These are phyloP conservation scores for Pseudogymnoascus verrucosus DNA, from an alignment of 2,329 filamentous ascomycete species.

Conservation along the genomic window DNA sequence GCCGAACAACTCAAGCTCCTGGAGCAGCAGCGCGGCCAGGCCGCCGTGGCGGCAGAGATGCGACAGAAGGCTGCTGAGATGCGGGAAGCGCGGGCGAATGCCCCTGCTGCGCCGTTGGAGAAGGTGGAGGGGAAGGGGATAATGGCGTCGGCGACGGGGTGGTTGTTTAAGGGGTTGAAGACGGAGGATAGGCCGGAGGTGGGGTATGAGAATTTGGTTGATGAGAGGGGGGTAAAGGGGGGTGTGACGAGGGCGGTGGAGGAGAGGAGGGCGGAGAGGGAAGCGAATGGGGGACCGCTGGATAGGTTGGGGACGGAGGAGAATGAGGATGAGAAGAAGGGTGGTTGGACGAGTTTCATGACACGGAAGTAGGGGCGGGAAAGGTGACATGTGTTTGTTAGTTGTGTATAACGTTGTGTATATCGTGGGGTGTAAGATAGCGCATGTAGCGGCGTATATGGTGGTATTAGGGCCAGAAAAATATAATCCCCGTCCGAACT, in stretches of 20 bases:
- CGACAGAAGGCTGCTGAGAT: not conserved
- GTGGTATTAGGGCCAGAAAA: not conserved
- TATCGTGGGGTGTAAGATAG: not conserved
- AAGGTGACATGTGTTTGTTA: not conserved
- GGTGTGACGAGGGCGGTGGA: not conserved
- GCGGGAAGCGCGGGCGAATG: conserved; percentile 11
- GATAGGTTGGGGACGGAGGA: conserved; percentile 23
- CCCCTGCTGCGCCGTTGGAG: conserved; percentile 14
- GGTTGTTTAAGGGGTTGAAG: conserved; percentile 28
- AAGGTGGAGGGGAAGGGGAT: conserved; percentile 25
- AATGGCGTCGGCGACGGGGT: conserved; percentile 22
- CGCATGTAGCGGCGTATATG: not conserved
- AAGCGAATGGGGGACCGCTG: conserved; percentile 22
- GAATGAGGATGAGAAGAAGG: conserved; percentile 15
- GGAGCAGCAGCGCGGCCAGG: conserved; percentile 52
- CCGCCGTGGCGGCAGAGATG: conserved; percentile 28
- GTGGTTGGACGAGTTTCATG: conserved; percentile 24
- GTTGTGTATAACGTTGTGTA: not conserved
- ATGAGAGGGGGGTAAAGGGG: conserved; percentile 7
- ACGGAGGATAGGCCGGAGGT: conserved; percentile 25
- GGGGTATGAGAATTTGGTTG: conserved; percentile 22
- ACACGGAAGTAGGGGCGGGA: conserved; percentile 11
- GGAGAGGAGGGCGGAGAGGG: conserved; percentile 12
- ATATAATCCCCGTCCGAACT: not conserved
- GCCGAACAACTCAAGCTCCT: conserved; percentile 45